A percentile compares a stretch with the other conserved stretches of the same genome.
phyloP scores from a whole-genome alignment of 1,284 basidiomycete genomes.

The Heliocybe sulcata region DNA sequence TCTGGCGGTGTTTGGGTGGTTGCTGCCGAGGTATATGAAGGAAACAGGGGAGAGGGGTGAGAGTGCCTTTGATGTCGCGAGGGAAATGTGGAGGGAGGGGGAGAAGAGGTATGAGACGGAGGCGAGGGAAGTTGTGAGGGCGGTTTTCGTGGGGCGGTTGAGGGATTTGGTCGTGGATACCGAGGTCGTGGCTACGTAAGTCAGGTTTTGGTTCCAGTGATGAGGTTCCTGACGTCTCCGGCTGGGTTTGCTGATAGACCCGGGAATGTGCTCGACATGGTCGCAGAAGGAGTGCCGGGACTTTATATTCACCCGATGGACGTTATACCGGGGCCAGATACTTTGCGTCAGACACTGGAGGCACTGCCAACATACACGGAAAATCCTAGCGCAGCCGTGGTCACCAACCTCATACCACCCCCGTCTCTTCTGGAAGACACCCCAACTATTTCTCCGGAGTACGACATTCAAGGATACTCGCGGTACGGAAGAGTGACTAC shows the following conservation, averaged over 20 bases:
- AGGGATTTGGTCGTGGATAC: slow-evolving; percentile 35
- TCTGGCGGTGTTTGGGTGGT: slow-evolving; percentile 39
- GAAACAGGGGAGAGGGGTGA: neutral
- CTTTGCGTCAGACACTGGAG: slow-evolving; percentile 42
- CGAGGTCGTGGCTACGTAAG: slow-evolving; percentile 31
- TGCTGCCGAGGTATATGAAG: slow-evolving; percentile 29
- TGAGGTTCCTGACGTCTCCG: slow-evolving; percentile 6
- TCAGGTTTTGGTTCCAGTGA: slow-evolving; percentile 5
- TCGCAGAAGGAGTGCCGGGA: slow-evolving; percentile 24
- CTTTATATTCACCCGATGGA: slow-evolving; percentile 32
- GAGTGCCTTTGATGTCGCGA: slow-evolving; percentile 7
- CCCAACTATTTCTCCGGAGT: slow-evolving; percentile 11
- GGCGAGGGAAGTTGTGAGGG: slow-evolving; percentile 17
- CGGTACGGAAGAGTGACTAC: slow-evolving; percentile 59
- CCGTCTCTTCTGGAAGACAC: slow-evolving; percentile 18
- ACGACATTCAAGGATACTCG: slow-evolving; percentile 45
- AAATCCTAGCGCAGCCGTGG: slow-evolving; percentile 53
- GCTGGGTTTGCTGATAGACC: slow-evolving; percentile 28
- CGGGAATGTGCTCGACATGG: slow-evolving; percentile 34
- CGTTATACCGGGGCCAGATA: slow-evolving; percentile 42
- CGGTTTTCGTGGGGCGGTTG: slow-evolving; percentile 33
- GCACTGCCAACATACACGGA: slow-evolving; percentile 39
- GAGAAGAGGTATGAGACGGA: slow-evolving; percentile 11
- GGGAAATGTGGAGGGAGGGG: slow-evolving; percentile 18
- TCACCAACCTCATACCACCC: slow-evolving; percentile 55